Base-by-base conservation (phyloP, 352 stramenopile genomes). In the Pythium aristosporum region DNA sequence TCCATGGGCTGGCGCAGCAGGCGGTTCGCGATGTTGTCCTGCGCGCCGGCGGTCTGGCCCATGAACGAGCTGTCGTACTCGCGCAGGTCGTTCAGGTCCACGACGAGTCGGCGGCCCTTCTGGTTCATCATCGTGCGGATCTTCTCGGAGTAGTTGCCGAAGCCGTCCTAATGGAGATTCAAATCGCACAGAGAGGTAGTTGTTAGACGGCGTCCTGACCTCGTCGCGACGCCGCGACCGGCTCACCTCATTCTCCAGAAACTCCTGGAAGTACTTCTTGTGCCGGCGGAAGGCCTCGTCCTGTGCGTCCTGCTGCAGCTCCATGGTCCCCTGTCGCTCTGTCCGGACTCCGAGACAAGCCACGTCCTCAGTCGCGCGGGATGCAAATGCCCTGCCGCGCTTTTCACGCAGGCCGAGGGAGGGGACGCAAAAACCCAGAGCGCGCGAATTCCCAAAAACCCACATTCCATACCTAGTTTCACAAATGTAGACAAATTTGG, bases 81-180 rank as follows among this genome's bases (percentile, higher is more conserved):
- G 57, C 90, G 79, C 42, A 98, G 71, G 62, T 97, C 86, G 65
- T 97, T 96, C 10, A 98, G 76, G 65, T 97, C 85, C 39, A 98
- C 77, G 11, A 94, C 67, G 12, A 98, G 72, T 8, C 92, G 82
- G 53, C 74, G 63, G 49, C 57, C 68, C 51, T 92, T 89, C 54
- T 89, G 74, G 59, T 85, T 82, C 77, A 91, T 91, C 83, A 95
- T 92, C 34, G 68, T 81, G 51, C 80, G 82, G 58, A 96, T 68
- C 60, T 92, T 92, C 65, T 94, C 87, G 47, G 73, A 60, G 62
- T 93, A 93, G 57, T 91, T 89, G 18, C 80, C 85, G 59, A 84
- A 88, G 32, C 77, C 79, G 59, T 83, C 79, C 82, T 93, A 57
- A 30, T 30, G 25, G 25, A 30, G 25, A n/a, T n/a, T n/a, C n/a